A percentile compares a stretch with the other conserved stretches of the same genome.
Conservation (phyloP, 75 land plant genomes). For the Pseudotsuga menziesii region DNA sequence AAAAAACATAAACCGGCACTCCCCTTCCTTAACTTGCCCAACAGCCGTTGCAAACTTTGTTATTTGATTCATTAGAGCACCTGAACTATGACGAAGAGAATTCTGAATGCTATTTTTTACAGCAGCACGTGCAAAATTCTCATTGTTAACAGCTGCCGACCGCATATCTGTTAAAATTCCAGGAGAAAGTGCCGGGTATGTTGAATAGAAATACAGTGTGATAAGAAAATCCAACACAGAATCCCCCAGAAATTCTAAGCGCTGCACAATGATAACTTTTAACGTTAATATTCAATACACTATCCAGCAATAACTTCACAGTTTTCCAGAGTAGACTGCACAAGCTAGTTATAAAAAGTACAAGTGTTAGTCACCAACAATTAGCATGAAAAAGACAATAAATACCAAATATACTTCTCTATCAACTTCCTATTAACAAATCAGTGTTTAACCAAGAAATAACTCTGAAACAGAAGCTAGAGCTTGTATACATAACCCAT, state of each 20-base stretch:
- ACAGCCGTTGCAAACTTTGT: constrained; percentile 23
- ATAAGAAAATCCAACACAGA: constrained; percentile 23
- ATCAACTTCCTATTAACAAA: not conserved
- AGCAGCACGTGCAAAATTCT: constrained; percentile 44
- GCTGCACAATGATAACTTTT: constrained; percentile 27
- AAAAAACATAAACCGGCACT: constrained; percentile 17
- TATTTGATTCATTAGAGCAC: constrained; percentile 29
- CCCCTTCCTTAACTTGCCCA: constrained; percentile 9
- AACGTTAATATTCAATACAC: not conserved
- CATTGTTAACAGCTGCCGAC: constrained; percentile 53
- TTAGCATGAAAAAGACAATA: no score
- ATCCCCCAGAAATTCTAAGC: constrained; percentile 51
- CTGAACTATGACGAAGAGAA: constrained; percentile 47
- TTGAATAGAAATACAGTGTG: constrained; percentile 26
- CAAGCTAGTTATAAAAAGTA: not conserved
- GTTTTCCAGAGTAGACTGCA: not conserved
- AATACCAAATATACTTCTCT: not conserved
- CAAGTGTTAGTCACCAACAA: not conserved
- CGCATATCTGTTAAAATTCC: constrained; percentile 42
- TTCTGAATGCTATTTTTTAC: constrained; percentile 34
- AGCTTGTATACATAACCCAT: not conserved
- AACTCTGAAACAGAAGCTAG: not conserved
- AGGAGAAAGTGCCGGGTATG: constrained; percentile 35
- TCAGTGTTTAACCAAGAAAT: not conserved
- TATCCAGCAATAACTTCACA: not conserved